phyloP scores from a whole-genome alignment of 352 stramenopile genomes.

The Thalassiosira hispida region DNA sequence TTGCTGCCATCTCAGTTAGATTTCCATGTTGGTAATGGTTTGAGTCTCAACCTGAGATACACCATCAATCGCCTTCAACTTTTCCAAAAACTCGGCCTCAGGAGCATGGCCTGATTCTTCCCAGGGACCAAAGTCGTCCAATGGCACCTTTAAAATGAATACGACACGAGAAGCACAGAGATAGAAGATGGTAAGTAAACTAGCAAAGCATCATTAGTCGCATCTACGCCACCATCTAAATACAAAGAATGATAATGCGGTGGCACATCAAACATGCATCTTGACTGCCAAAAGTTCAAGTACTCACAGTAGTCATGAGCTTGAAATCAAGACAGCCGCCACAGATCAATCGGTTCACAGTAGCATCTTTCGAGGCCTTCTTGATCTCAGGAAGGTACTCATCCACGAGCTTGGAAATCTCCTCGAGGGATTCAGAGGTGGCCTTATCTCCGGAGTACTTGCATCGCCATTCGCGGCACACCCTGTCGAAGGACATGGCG shows the following conservation, averaged over 20 bases:
- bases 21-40: constrained; percentile 85
- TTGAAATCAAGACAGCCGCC: constrained; percentile 85
- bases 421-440: constrained; percentile 71
- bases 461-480: constrained; percentile 81
- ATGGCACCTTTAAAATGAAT: constrained; percentile 43
- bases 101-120: constrained; percentile 72
- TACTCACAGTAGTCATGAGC: constrained; percentile 77
- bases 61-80: constrained; percentile 84
- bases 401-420: constrained; percentile 72
- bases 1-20: constrained; percentile 21
- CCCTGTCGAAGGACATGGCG: constrained; percentile 79
- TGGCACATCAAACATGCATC: too few relatives aligned
- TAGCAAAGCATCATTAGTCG: too few relatives aligned
- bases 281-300: too few relatives aligned
- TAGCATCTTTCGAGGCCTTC: constrained; percentile 55
- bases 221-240: too few relatives aligned
- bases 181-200: too few relatives aligned
- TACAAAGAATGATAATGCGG: too few relatives aligned
- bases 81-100: constrained; percentile 83
- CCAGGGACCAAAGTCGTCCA: constrained; percentile 82
- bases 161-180: too few relatives aligned
- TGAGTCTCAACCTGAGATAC: constrained; percentile 85
- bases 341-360: constrained; percentile 85
- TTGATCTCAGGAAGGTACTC: constrained; percentile 81
- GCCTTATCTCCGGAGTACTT: constrained; percentile 81